Percentiles rank a stretch among this genome's conserved stretches.
phyloP scores from a whole-genome alignment of 2,329 filamentous ascomycete genomes.

The Aureobasidium sp. region DNA sequence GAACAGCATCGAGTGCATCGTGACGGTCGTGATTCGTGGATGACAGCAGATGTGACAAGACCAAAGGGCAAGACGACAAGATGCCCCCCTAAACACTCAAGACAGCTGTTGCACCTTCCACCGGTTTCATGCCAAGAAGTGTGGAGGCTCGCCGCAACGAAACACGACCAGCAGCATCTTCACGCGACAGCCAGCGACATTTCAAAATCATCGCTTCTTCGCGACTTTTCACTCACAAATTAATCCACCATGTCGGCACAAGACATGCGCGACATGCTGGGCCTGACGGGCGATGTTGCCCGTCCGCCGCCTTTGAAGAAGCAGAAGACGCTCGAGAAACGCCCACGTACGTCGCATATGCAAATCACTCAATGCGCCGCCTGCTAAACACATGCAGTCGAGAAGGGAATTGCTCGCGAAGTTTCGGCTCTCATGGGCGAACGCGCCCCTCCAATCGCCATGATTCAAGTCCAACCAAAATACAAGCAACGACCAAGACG shows the following conservation, averaged over 20 bases:
- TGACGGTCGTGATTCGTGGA: not conserved
- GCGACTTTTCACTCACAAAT: not conserved
- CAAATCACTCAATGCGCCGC: not conserved
- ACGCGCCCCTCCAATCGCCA: slow-evolving; percentile 40
- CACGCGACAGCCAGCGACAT: not conserved
- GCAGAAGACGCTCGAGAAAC: slow-evolving; percentile 56
- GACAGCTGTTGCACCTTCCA: not conserved
- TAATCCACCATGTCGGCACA: slow-evolving; percentile 17
- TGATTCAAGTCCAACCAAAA: slow-evolving; percentile 41
- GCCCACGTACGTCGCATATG: slow-evolving; percentile 37
- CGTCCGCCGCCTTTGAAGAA: slow-evolving; percentile 58
- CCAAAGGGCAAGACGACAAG: not conserved
- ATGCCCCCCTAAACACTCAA: not conserved
- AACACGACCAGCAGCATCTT: not conserved
- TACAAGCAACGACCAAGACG: slow-evolving; percentile 44
- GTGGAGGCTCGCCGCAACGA: not conserved
- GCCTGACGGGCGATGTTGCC: slow-evolving; percentile 58
- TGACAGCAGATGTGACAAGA: not conserved
- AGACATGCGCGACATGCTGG: slow-evolving; percentile 83
- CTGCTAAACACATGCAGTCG: slow-evolving; percentile 12
- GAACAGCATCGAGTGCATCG: slow-evolving; percentile 11
- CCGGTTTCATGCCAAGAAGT: not conserved
- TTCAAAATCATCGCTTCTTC: not conserved
- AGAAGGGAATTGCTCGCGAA: slow-evolving; percentile 41
- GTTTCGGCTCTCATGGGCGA: slow-evolving; percentile 43